These are phyloP conservation scores for Xenoacremonium recifei DNA, from an alignment of 2,329 filamentous ascomycete genomes.

Conservation along the genomic window DNA sequence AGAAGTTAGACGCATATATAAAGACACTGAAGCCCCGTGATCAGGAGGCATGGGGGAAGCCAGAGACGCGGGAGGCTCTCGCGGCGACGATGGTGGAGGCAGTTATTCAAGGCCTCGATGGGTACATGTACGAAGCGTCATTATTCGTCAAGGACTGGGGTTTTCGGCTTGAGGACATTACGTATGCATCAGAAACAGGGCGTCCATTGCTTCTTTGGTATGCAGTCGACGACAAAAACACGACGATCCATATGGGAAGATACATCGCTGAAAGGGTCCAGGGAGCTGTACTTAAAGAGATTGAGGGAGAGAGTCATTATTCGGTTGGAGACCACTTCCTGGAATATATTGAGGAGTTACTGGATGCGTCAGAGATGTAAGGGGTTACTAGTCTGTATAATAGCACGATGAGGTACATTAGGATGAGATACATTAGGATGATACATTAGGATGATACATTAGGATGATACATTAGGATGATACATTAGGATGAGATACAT, in stretches of 20 bases:
- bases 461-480: no score
- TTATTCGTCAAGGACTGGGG: constrained; percentile 5
- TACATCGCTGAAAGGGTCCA: constrained; percentile 7
- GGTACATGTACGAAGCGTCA: constrained; percentile 3
- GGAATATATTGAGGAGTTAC: constrained; percentile 7
- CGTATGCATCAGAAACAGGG: constrained; percentile 3
- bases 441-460: no score
- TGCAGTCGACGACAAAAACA: constrained; percentile 5
- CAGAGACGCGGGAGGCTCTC: background rate
- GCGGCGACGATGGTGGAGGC: constrained; percentile 4
- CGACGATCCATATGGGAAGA: constrained; percentile 10
- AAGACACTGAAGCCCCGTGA: constrained; percentile 6
- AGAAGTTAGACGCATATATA: constrained; percentile 1
- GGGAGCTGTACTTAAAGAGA: constrained; percentile 5
- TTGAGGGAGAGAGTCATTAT: constrained; percentile 9
- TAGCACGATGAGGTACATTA: no score
- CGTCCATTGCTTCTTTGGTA: constrained; percentile 8
- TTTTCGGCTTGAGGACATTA: constrained; percentile 9
- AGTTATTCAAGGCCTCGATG: constrained; percentile 6
- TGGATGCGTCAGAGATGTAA: no score
- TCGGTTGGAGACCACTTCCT: constrained; percentile 5
- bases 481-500: no score
- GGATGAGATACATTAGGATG: no score
- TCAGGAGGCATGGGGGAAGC: constrained; percentile 5
- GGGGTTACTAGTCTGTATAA: no score